Conservation (phyloP, 23 red algal species). For the Gracilaria caudata region DNA sequence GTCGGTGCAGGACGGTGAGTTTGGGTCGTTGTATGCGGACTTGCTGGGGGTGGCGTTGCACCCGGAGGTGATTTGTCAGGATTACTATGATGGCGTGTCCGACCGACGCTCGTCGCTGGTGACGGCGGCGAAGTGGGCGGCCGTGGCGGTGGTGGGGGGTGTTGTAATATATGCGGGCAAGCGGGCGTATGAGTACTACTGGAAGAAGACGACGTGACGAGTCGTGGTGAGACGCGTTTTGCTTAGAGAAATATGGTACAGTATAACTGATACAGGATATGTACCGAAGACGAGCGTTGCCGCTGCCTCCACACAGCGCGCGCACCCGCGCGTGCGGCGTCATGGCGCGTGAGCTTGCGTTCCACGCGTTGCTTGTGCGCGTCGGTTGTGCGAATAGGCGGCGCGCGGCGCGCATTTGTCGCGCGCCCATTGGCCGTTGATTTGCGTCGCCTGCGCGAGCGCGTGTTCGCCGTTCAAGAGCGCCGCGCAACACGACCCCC, state of each 20-base stretch:
- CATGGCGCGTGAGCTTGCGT: background rate
- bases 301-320: too few relatives aligned
- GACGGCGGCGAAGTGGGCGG: conserved; percentile 50
- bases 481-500: too few relatives aligned
- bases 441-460: background rate
- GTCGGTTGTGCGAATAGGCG: background rate
- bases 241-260: background rate
- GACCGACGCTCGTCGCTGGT: conserved; percentile 4
- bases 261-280: too few relatives aligned
- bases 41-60: conserved; percentile 60
- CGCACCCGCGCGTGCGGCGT: background rate
- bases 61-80: conserved; percentile 80
- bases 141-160: conserved; percentile 31
- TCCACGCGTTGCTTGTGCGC: too few relatives aligned
- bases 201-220: conserved; percentile 19
- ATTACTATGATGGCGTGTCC: conserved; percentile 57
- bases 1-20: conserved; percentile 35
- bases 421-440: background rate
- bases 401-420: background rate
- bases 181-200: conserved; percentile 69
- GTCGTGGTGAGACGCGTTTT: too few relatives aligned
- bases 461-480: background rate
- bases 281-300: background rate
- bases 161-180: conserved; percentile 62
- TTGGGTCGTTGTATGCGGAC: conserved; percentile 65